Base-by-base conservation (phyloP, 768 basidiomycete genomes). In the Tulasnella sp. region DNA sequence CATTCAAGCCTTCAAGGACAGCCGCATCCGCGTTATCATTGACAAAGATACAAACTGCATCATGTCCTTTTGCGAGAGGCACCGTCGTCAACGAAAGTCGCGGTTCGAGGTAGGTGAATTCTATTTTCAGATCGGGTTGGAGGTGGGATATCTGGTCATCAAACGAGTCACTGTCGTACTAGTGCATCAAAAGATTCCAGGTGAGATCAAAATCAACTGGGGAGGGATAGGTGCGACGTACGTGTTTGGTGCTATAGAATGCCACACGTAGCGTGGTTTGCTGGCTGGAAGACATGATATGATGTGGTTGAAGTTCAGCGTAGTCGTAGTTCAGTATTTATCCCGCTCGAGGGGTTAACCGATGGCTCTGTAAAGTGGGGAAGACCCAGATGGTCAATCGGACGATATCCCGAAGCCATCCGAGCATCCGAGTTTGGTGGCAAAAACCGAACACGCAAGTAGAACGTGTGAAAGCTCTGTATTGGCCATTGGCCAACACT, bases 1-100 rank as follows among this genome's bases (percentile, higher is more conserved):
- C 34, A 14, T 52, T 31, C n/a, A 64, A 49, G 14, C 36, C 53
- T 36, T 62, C 52, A 4, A 62, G 46, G 34, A 40, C 52, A 27
- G 43, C 52, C 5, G 55, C 62, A 42, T 54, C 50, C 23, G 46
- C 55, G 9, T 40, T 46, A 45, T 64, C 63, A 35, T 64, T 64
- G 2, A 64, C 63, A 49, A 64, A 64, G 36, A 58, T 54, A 49
- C 59, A 62, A 23, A 64, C 62, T 2, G 57, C 59, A 27, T 64
- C 59, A 35, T 60, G 57, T 12, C 42, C 58, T 4, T 43, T 37
- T 4, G 59, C 59, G 11, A 62, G 46, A 15, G 52, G 21, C 14
- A 41, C 61, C 2, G 51, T 63, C 25, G 48, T 55, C 5, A 19
- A 31, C 17, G 57, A 43, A 8, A 63, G 43, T 0, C 31, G 25